Evolutionary conservation across 1,284 basidiomycete genomes (phyloP), one percentile per base, ranked within the genome.

Genomic region (Sporisorium sorghi): DNA sequence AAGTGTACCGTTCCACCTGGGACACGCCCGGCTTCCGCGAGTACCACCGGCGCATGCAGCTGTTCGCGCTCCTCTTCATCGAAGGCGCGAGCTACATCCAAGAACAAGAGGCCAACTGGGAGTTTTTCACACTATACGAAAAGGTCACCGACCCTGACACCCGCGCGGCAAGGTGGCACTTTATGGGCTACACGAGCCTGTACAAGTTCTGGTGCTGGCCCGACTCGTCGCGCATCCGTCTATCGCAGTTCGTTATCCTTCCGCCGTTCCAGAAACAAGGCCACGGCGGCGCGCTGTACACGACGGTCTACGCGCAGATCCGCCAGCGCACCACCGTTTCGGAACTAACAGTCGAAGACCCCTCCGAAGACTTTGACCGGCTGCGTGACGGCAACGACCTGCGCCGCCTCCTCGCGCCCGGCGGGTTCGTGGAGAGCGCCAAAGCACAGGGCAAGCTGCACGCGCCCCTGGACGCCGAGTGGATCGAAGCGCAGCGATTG

Each of bases 301-400:
- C 87, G 30, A 89, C 93, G 1, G 91, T 96, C 46, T 96, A 95
- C 86, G 88, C 91, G 79, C 89, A 92, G 82, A 88, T 92, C 52
- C 86, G 93, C 37, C 86, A 87, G 8, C 88, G 90, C 40, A 86
- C 90, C 0, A 86, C 88, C 44, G 90, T 97, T 33, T 90, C 91
- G 11, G 96, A 99, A 85, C 87, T 99, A 55, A 97, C 94, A 0
- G 92, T 99, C 21, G 96, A 99, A 86, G 96, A 99, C 84, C 96
- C 96, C 0, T 93, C 93, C 0, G 96, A 99, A 85, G 91, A 92
- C 10, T 96, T 97, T 81, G 94, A 97, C 83, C 93, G 97, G 81
- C 87, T 99, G 57, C 89, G 96, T 35, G 97, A 99, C 86, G 90
- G 92, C 51, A 92, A 92, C 79, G 97, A 99, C 84, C 88, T 99